Conservation (phyloP, 768 basidiomycete species). For the Xanthoconium purpureum region DNA sequence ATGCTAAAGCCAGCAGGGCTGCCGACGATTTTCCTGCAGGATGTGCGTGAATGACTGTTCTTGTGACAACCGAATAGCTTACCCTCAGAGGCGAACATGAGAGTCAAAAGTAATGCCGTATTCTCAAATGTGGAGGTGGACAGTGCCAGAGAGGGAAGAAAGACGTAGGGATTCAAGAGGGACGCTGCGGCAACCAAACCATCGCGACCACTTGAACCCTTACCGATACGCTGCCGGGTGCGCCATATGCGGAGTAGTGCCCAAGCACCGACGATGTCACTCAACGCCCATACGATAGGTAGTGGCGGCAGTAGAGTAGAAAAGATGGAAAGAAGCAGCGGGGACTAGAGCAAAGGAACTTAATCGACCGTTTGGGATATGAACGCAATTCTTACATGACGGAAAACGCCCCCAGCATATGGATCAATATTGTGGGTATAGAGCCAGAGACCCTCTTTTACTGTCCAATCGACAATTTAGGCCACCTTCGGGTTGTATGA, state of each 20-base stretch:
- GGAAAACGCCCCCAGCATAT: conserved; percentile 81
- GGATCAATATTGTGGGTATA: conserved; percentile 77
- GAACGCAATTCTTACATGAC: conserved; percentile 60
- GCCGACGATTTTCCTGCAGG: conserved; percentile 53
- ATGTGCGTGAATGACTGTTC: background rate
- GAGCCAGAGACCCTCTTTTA: conserved; percentile 87
- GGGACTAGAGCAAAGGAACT: conserved; percentile 53
- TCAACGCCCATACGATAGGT: conserved; percentile 65
- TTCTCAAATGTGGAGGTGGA: conserved; percentile 87
- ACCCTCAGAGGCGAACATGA: conserved; percentile 75
- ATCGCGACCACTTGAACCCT: conserved; percentile 45
- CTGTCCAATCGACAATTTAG: conserved; percentile 38
- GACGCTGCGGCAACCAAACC: conserved; percentile 63
- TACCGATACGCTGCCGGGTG: conserved; percentile 49
- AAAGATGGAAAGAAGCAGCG: conserved; percentile 73
- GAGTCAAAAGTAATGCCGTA: conserved; percentile 56
- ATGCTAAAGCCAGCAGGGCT: conserved; percentile 63
- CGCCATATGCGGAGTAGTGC: conserved; percentile 68
- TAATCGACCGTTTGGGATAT: background rate
- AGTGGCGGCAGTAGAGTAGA: conserved; percentile 62
- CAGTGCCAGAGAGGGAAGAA: conserved; percentile 74
- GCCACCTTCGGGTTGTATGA: background rate
- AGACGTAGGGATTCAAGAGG: conserved; percentile 85
- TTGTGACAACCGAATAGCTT: conserved; percentile 7
- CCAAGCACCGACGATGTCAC: conserved; percentile 67